Conservation (phyloP, 768 basidiomycete species). For the Butyriboletus loyo region DNA sequence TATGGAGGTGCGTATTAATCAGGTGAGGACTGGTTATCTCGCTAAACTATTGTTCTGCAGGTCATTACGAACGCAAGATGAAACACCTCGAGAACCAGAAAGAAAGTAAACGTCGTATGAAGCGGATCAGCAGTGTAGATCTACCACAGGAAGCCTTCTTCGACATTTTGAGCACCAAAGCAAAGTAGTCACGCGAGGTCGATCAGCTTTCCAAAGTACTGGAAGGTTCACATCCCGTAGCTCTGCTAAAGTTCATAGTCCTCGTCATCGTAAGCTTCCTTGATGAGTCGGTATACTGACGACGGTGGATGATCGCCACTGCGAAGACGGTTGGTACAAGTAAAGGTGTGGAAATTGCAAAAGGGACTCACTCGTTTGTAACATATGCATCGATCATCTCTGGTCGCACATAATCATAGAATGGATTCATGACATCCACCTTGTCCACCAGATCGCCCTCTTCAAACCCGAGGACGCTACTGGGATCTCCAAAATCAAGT, state of each 20-base stretch:
- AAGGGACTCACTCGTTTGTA: constrained; percentile 85
- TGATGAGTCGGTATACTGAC: constrained; percentile 86
- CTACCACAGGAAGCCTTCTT: constrained; percentile 97
- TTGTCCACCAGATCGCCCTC: constrained; percentile 79
- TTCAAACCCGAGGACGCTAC: constrained; percentile 67
- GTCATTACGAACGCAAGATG: constrained; percentile 92
- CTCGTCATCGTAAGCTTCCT: constrained; percentile 95
- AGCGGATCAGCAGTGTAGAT: constrained; percentile 82
- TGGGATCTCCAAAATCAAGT: constrained; percentile 72
- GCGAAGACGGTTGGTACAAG: constrained; percentile 8
- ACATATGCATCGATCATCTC: constrained; percentile 93
- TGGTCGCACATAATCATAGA: constrained; percentile 92
- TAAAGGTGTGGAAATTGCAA: not conserved
- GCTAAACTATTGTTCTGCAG: constrained; percentile 30
- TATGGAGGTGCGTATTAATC: constrained; percentile 65
- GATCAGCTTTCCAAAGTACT: not conserved
- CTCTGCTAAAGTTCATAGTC: constrained; percentile 64
- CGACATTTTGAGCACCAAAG: constrained; percentile 72
- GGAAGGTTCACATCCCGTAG: not conserved
- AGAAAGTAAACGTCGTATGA: constrained; percentile 87
- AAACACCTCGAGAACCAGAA: constrained; percentile 89
- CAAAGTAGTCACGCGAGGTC: constrained; percentile 13
- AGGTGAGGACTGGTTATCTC: not conserved
- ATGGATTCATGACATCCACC: constrained; percentile 93
- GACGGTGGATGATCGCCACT: constrained; percentile 97